Evolutionary conservation across 176 grass and related monocot genomes (phyloP).

Genomic region (Carex myosuroides): DNA sequence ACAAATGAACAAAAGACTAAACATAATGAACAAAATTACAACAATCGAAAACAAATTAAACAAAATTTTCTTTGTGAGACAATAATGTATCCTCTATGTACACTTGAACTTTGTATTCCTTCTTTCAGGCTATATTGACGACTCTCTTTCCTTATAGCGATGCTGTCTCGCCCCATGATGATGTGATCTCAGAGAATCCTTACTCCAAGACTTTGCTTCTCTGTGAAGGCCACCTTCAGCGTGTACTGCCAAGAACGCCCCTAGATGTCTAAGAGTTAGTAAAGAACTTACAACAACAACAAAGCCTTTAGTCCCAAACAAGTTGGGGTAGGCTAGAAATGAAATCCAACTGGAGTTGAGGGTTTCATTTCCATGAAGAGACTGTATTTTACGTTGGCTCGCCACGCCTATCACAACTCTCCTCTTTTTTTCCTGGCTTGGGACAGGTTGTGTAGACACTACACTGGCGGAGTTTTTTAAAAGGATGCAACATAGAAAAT

Average conservation of each 20-base stretch:
- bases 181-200: conserved; percentile 26
- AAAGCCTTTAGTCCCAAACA: no score
- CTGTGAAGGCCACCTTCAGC: conserved; percentile 42
- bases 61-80: conserved; percentile 3
- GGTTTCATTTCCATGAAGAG: no score
- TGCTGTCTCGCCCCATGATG: conserved; percentile 31
- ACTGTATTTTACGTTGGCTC: no score
- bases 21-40: not conserved
- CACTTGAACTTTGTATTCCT: not conserved
- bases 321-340: no score
- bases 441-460: no score
- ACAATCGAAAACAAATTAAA: not conserved
- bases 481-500: no score
- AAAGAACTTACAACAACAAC: no score
- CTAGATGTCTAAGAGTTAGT: no score
- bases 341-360: no score
- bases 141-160: conserved; percentile 14
- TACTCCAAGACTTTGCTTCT: conserved; percentile 12
- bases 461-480: no score
- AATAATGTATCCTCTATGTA: not conserved
- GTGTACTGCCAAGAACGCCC: conserved; percentile 47
- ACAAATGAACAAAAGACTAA: not conserved
- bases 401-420: no score
- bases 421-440: no score
- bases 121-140: conserved; percentile 1